Evolutionary conservation across 495 filamentous ascomycete genomes (phyloP).

Genomic region (Cryomyces antarcticus): DNA sequence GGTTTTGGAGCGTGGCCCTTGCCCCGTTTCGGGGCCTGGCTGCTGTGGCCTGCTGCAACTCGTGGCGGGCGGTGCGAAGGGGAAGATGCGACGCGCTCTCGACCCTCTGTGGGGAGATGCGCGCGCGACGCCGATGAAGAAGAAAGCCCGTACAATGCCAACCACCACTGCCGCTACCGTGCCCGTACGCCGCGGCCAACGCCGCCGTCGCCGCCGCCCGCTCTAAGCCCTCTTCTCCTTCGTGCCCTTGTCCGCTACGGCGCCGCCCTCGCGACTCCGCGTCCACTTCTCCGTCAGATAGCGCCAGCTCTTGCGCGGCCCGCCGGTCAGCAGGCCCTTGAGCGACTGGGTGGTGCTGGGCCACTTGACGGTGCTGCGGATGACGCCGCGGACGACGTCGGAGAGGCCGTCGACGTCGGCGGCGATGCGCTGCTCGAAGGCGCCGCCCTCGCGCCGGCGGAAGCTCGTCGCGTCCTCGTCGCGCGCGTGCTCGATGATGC

Average conservation of each 20-base stretch:
- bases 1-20: too few relatives aligned
- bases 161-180: too few relatives aligned
- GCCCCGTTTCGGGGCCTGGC: too few relatives aligned
- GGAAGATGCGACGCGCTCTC: too few relatives aligned
- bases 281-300: conserved; percentile 71
- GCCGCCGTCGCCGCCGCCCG: too few relatives aligned
- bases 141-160: too few relatives aligned
- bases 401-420: conserved; percentile 42
- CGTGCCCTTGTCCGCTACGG: neutral
- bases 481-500: conserved; percentile 58
- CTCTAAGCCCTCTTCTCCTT: too few relatives aligned
- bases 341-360: conserved; percentile 66
- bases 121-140: too few relatives aligned
- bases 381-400: conserved; percentile 45
- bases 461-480: conserved; percentile 49
- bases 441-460: conserved; percentile 53
- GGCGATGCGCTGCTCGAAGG: conserved; percentile 71
- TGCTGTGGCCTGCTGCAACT: too few relatives aligned
- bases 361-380: conserved; percentile 78
- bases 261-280: conserved; percentile 28
- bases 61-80: too few relatives aligned
- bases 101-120: too few relatives aligned
- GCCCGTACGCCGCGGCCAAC: too few relatives aligned
- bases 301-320: conserved; percentile 40
- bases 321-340: conserved; percentile 63